phyloP scores from a whole-genome alignment of 371 early-diverging fungal genomes.

The Blakeslea trispora region DNA sequence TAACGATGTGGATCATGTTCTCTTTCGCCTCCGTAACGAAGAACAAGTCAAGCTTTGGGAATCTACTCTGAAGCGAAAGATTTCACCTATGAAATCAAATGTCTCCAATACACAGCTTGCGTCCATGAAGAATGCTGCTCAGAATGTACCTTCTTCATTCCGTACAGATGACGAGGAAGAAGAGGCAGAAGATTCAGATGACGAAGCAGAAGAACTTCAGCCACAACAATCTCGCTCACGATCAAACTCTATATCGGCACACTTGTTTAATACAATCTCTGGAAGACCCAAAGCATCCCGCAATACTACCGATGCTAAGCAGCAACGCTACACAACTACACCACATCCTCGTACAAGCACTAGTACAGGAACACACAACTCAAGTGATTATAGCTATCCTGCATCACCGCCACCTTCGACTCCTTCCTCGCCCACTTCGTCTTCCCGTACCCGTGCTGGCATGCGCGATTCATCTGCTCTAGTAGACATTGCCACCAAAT shows the following conservation, averaged over 20 bases:
- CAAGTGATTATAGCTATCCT: conserved; percentile 36
- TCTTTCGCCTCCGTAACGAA: conserved; percentile 82
- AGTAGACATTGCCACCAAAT: conserved; percentile 51
- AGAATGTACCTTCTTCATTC: conserved; percentile 10
- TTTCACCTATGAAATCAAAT: conserved; percentile 24
- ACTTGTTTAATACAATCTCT: conserved; percentile 23
- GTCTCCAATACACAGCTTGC: conserved; percentile 48
- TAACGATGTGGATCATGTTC: conserved; percentile 79
- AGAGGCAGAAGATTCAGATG: conserved; percentile 36
- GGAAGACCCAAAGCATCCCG: conserved; percentile 33
- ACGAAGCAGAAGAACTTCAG: conserved; percentile 26
- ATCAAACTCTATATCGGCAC: conserved; percentile 41
- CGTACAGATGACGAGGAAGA: conserved; percentile 46
- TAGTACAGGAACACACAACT: conserved; percentile 10
- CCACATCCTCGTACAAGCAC: conserved; percentile 22
- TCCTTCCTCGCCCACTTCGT: conserved; percentile 57
- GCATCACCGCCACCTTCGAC: conserved; percentile 63
- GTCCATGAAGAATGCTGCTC: conserved; percentile 34
- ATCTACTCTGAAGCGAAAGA: conserved; percentile 53
- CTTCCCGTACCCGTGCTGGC: conserved; percentile 32
- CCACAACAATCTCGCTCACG: conserved; percentile 24
- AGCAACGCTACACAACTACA: conserved; percentile 13
- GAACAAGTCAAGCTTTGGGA: conserved; percentile 94
- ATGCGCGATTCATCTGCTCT: conserved; percentile 44
- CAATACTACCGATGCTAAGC: conserved; percentile 31